Conservation (phyloP, 2,329 filamentous ascomycete genomes). For the Sporothrix humicola region DNA sequence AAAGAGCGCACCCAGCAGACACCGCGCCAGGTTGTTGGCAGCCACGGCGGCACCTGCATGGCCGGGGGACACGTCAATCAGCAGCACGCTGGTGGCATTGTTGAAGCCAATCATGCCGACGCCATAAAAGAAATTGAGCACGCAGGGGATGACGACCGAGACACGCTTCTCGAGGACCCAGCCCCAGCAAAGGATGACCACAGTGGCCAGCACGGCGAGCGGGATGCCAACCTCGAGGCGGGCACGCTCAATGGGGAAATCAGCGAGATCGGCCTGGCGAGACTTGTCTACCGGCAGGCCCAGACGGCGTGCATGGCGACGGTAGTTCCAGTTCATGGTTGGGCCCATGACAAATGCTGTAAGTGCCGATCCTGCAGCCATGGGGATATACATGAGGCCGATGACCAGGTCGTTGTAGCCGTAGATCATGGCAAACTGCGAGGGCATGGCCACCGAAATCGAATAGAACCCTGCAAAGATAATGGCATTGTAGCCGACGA, state of each 20-base stretch:
- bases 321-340: slow-evolving; percentile 71
- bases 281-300: slow-evolving; percentile 60
- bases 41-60: slow-evolving; percentile 61
- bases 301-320: slow-evolving; percentile 60
- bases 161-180: slow-evolving; percentile 55
- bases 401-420: slow-evolving; percentile 61
- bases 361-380: slow-evolving; percentile 56
- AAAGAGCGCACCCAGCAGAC: slow-evolving; percentile 59
- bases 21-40: slow-evolving; percentile 62
- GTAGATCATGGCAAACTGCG: slow-evolving; percentile 53
- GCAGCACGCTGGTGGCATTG: slow-evolving; percentile 58
- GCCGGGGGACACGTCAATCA: slow-evolving; percentile 62
- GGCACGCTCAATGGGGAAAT: slow-evolving; percentile 59
- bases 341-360: slow-evolving; percentile 57
- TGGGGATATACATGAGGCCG: slow-evolving; percentile 59
- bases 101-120: slow-evolving; percentile 60
- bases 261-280: slow-evolving; percentile 55
- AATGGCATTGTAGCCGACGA: slow-evolving; percentile 53
- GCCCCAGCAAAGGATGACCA: slow-evolving; percentile 57
- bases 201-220: slow-evolving; percentile 56
- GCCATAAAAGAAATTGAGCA: slow-evolving; percentile 55
- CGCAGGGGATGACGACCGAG: slow-evolving; percentile 54
- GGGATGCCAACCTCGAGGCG: slow-evolving; percentile 58
- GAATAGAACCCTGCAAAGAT: slow-evolving; percentile 59
- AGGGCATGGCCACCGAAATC: slow-evolving; percentile 53